Conservation (phyloP, 352 stramenopile genomes). For the Phytophthora rubi region DNA sequence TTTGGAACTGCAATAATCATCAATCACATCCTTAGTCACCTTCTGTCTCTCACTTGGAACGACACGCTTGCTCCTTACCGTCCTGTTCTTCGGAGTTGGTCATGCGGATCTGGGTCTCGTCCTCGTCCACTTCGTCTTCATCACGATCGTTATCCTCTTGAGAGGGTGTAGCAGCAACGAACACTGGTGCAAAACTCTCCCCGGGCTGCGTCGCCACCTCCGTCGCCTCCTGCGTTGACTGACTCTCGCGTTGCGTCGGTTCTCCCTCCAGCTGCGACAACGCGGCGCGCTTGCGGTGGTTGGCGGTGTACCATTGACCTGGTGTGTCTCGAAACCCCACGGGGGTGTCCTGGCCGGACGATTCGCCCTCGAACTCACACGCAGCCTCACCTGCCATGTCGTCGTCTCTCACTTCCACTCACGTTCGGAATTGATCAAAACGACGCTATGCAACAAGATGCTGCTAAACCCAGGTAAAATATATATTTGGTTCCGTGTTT, state of each 20-base stretch:
- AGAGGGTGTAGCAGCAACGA: slow-evolving; percentile 45
- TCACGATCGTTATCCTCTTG: slow-evolving; percentile 20
- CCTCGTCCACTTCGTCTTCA: slow-evolving; percentile 62
- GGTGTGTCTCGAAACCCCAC: slow-evolving; percentile 69
- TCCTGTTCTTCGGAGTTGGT: slow-evolving; percentile 69
- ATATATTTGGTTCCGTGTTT: neutral
- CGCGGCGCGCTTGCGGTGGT: slow-evolving; percentile 48
- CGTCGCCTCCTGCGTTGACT: slow-evolving; percentile 42
- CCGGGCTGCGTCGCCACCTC: slow-evolving; percentile 17
- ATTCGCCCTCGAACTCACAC: slow-evolving; percentile 44
- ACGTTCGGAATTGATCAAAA: neutral
- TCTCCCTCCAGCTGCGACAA: slow-evolving; percentile 36
- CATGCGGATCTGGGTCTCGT: slow-evolving; percentile 87
- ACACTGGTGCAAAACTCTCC: slow-evolving; percentile 40
- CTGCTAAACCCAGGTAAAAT: neutral
- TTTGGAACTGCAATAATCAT: slow-evolving; percentile 12
- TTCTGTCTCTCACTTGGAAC: slow-evolving; percentile 1
- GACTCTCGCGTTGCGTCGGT: slow-evolving; percentile 57
- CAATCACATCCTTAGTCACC: slow-evolving; percentile 11
- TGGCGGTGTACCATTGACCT: slow-evolving; percentile 32
- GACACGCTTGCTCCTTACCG: slow-evolving; percentile 20
- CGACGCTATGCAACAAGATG: neutral
- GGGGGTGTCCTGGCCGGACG: slow-evolving; percentile 60
- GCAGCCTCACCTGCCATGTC: slow-evolving; percentile 16
- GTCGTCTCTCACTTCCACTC: slow-evolving; percentile 2